Evolutionary conservation across 2,329 filamentous ascomycete genomes (phyloP), one percentile per base, ranked within the genome.

Genomic region (Cladophialophora immunda): DNA sequence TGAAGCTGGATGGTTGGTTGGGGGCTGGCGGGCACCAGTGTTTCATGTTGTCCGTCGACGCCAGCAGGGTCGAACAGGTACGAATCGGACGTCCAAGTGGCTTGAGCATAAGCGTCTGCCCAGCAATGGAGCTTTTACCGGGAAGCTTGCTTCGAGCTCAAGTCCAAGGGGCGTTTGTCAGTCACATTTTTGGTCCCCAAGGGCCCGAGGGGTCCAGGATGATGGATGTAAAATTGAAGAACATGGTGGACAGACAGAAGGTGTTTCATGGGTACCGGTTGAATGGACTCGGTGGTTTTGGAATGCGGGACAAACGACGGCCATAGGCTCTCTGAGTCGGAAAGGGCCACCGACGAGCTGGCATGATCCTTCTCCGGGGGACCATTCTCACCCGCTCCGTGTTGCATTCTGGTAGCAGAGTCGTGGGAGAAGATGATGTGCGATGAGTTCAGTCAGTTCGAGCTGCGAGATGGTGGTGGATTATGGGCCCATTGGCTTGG

Each of bases 11-110:
- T 64, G 67, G 67, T 66, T 63, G 68, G 59, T 58, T 50, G 47
- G 32, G 53, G 57, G 32, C 19, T n/a, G 53, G 19, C 59, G 67
- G 65, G 47, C 68, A 41, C 68, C 63, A 70, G 68, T 68, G 68
- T 70, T 70, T 70, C 68, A 70, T 61, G 47, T 57, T 66, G 38
- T 68, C 61, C 64, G 53, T 62, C 68, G 65, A 32, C 41, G 60
- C 54, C 52, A 61, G 29, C 58, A 64, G 56, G 32, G 30, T 61
- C 62, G 41, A 58, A 56, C 27, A 32, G 29, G 27, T 64, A 32
- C 52, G 38, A 63, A 57, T 58, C 45, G 45, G 34, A 45, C 17
- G 56, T 22, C 4, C 17, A 58, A 58, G 32, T 27, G 30, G 25
- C 34, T 38, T 25, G 30, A 45, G 32, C n/a, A 36, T 22, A 58